Conservation (phyloP, 768 basidiomycete species). For the Termitomyces sp. region DNA sequence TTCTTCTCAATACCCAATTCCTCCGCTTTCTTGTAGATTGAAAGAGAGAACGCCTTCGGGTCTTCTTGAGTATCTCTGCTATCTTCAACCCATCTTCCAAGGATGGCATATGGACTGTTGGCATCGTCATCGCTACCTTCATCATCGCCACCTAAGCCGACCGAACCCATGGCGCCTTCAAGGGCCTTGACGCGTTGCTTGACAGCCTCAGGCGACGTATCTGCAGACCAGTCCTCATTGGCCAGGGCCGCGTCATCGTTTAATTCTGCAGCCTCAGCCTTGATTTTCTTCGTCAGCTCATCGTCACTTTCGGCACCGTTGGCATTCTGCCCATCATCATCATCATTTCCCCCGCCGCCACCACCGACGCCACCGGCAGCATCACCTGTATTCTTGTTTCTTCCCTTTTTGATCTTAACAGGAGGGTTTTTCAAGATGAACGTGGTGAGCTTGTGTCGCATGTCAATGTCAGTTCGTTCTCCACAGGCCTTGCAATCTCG, state of each 20-base stretch:
- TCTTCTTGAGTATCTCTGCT: conserved; percentile 45
- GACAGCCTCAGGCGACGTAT: conserved; percentile 86
- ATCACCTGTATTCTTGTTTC: conserved; percentile 42
- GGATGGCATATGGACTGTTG: conserved; percentile 79
- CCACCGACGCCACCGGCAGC: conserved; percentile 21
- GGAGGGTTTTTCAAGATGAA: conserved; percentile 99
- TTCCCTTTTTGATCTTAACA: conserved; percentile 74
- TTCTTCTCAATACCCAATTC: conserved; percentile 93
- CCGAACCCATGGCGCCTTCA: conserved; percentile 48
- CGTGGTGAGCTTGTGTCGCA: conserved; percentile 94
- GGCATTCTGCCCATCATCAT: conserved; percentile 36
- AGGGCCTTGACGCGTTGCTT: conserved; percentile 74
- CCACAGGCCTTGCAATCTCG: conserved; percentile 99
- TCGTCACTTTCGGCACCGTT: conserved; percentile 79
- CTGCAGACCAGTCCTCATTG: conserved; percentile 87
- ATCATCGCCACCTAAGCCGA: conserved; percentile 59
- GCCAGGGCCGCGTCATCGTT: conserved; percentile 53
- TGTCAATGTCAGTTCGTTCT: conserved; percentile 85
- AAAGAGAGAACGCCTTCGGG: conserved; percentile 47
- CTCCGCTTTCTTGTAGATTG: conserved; percentile 84
- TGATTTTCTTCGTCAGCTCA: conserved; percentile 85
- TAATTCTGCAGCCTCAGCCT: conserved; percentile 79
- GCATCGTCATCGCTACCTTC: conserved; percentile 85
- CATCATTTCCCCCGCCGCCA: conserved; percentile 27
- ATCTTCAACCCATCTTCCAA: conserved; percentile 84